Percentiles rank a stretch among this genome's conserved stretches.
phyloP scores from a whole-genome alignment of 768 basidiomycete species.

The Lenzites betulinus region DNA sequence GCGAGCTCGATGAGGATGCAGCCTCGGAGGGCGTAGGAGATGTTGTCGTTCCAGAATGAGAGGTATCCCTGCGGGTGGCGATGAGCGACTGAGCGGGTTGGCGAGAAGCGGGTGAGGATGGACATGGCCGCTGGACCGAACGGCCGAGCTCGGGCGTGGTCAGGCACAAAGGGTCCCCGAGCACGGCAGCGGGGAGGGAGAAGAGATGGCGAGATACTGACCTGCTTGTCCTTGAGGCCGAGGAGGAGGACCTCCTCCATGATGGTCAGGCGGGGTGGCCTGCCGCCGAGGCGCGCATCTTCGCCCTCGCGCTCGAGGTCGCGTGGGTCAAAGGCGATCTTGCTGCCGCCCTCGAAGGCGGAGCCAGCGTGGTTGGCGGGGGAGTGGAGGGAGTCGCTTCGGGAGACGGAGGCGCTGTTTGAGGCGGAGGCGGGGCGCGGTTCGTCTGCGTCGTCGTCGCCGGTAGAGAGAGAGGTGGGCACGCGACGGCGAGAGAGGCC shows the following conservation, averaged over 20 bases:
- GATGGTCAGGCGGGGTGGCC: slow-evolving; percentile 84
- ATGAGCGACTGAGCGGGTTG: background rate
- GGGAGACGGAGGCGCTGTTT: slow-evolving; percentile 21
- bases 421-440: slow-evolving; percentile 32
- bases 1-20: slow-evolving; percentile 98
- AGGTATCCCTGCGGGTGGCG: slow-evolving; percentile 70
- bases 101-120: background rate
- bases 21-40: slow-evolving; percentile 97
- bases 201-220: slow-evolving; percentile 32
- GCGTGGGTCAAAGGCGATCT: slow-evolving; percentile 91
- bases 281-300: slow-evolving; percentile 64
- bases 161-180: too few relatives aligned
- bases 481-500: slow-evolving; percentile 63
- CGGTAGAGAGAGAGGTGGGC: slow-evolving; percentile 40
- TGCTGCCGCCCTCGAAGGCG: slow-evolving; percentile 83
- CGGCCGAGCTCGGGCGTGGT: background rate
- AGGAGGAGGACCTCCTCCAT: slow-evolving; percentile 96
- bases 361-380: slow-evolving; percentile 61
- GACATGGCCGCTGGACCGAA: too few relatives aligned
- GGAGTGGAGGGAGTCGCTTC: slow-evolving; percentile 14
- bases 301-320: slow-evolving; percentile 78
- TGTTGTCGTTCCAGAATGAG: slow-evolving; percentile 99
- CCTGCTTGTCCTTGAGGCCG: slow-evolving; percentile 96
- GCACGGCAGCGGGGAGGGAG: too few relatives aligned
- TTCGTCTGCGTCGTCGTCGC: slow-evolving; percentile 36